phyloP scores from a whole-genome alignment of 2,329 filamentous ascomycete genomes.

The Aspergillus pseudotamarii region DNA sequence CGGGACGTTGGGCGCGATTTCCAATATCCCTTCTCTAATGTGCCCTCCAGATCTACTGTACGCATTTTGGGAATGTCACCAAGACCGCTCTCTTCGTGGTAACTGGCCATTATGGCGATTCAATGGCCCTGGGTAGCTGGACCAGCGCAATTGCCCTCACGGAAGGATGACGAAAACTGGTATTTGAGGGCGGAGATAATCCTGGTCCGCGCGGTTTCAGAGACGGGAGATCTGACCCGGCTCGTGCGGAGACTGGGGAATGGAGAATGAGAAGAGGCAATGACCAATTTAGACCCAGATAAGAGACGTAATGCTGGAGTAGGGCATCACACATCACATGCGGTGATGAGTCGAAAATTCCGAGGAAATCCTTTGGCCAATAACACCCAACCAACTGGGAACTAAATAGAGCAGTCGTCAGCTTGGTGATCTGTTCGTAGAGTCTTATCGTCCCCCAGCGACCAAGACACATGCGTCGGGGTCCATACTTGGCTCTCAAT shows the following conservation, averaged over 20 bases:
- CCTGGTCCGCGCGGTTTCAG: not conserved
- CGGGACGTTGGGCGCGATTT: not conserved
- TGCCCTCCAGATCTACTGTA: not conserved
- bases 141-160: not conserved
- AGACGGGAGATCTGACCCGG: not conserved
- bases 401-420: not conserved
- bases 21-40: not conserved
- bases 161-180: not conserved
- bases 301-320: not conserved
- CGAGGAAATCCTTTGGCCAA: not conserved
- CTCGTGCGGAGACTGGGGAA: constrained; percentile 1
- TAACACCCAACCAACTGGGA: not conserved
- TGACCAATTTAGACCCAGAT: not conserved
- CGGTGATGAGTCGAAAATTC: not conserved
- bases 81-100: not conserved
- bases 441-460: not conserved
- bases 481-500: not conserved
- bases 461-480: constrained; percentile 1
- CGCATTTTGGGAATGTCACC: not conserved
- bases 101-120: not conserved
- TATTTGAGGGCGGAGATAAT: constrained; percentile 2
- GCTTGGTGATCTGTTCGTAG: not conserved
- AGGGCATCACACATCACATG: constrained; percentile 1
- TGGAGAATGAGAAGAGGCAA: not conserved
- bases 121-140: not conserved